Conservation (phyloP, 139 green algal species). For the Chlamydomonas eustigma region DNA sequence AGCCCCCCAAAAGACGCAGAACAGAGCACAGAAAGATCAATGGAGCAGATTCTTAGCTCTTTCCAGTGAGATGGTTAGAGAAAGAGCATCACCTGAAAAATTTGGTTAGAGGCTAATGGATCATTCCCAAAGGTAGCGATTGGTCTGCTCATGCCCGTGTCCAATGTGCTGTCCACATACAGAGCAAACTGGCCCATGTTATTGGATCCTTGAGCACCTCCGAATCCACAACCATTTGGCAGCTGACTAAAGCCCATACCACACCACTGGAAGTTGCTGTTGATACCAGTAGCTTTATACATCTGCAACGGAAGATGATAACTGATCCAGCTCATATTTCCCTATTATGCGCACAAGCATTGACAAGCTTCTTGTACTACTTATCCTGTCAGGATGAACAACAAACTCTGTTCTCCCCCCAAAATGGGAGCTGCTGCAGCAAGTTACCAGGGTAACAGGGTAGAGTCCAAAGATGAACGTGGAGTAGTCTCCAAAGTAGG, state of each 20-base stretch:
- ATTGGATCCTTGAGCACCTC: constrained; percentile 17
- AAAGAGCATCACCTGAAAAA: constrained; percentile 31
- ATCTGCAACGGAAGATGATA: constrained; percentile 14
- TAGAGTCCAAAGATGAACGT: constrained; percentile 48
- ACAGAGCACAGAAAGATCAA: too few species aligned
- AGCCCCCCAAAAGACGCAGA: not conserved
- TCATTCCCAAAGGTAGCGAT: constrained; percentile 42
- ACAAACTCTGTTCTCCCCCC: not conserved
- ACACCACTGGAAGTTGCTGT: constrained; percentile 68
- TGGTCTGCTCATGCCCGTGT: constrained; percentile 45
- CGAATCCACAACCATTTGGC: constrained; percentile 47
- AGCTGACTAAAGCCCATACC: constrained; percentile 52
- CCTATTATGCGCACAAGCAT: not conserved
- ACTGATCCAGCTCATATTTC: too few species aligned
- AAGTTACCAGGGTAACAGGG: constrained; percentile 29
- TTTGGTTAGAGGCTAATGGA: constrained; percentile 25
- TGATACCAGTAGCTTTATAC: constrained; percentile 42
- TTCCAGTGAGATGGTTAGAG: not conserved
- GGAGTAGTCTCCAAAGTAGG: constrained; percentile 49
- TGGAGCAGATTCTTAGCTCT: not conserved
- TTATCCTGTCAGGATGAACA: not conserved
- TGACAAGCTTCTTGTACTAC: not conserved
- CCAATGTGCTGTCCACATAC: constrained; percentile 49
- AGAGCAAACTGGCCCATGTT: constrained; percentile 40
- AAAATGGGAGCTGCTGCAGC: too few species aligned